Conservation (phyloP, 352 stramenopile species). For the Globisporangium cederbergense region DNA sequence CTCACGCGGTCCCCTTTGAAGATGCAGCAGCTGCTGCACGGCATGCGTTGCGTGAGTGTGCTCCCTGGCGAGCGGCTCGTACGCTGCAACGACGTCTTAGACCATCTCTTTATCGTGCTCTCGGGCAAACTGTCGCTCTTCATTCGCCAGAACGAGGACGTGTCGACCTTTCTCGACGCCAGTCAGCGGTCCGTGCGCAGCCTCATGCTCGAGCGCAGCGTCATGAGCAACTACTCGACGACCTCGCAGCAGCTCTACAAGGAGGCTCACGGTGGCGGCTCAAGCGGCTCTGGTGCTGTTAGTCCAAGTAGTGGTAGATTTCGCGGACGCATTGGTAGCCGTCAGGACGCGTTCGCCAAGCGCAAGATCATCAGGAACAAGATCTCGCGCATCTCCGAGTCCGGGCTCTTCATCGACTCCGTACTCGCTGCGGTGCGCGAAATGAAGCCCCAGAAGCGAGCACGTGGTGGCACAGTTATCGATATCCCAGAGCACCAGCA, state of each 20-base stretch:
- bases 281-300: not conserved
- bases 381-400: conserved; percentile 14
- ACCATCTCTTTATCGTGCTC: conserved; percentile 49
- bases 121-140: conserved; percentile 38
- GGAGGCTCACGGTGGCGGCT: not conserved
- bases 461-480: not conserved
- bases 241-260: conserved; percentile 57
- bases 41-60: conserved; percentile 28
- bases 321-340: not conserved
- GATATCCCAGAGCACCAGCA: not conserved
- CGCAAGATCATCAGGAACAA: conserved; percentile 16
- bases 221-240: conserved; percentile 69
- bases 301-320: not conserved
- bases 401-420: conserved; percentile 40
- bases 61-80: conserved; percentile 40
- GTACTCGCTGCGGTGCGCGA: conserved; percentile 46
- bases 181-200: conserved; percentile 58
- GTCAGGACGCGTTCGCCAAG: conserved; percentile 9
- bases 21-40: conserved; percentile 34
- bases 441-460: conserved; percentile 15
- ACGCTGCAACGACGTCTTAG: conserved; percentile 32
- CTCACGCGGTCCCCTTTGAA: conserved; percentile 26
- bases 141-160: conserved; percentile 37
- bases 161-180: conserved; percentile 35
- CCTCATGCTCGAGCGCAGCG: conserved; percentile 46